A percentile compares a stretch with the other conserved stretches of the same genome.
Evolutionary conservation across 2,329 filamentous ascomycete species (phyloP).

Genomic region (Rhinocladiella similis): DNA sequence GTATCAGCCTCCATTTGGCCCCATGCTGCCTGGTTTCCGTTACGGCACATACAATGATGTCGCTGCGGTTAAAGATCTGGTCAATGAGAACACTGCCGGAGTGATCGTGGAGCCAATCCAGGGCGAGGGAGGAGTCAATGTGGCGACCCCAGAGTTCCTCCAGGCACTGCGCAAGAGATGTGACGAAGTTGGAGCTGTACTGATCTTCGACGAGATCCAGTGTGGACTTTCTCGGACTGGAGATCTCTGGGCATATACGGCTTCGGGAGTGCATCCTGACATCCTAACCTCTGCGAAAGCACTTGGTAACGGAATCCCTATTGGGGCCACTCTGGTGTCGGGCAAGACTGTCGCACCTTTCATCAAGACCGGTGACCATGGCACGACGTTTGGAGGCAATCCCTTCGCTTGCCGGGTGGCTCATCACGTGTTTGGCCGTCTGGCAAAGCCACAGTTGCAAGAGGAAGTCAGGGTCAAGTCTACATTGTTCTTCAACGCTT

Average conservation of each 20-base stretch:
- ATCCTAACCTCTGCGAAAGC: constrained; percentile 94
- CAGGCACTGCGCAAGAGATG: constrained; percentile 79
- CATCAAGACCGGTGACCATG: constrained; percentile 78
- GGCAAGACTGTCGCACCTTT: constrained; percentile 65
- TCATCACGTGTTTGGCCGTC: constrained; percentile 77
- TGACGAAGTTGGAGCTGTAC: constrained; percentile 79
- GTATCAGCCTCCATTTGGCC: constrained; percentile 91
- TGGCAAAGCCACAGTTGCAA: constrained; percentile 72
- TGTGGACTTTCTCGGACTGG: constrained; percentile 89
- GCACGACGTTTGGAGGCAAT: constrained; percentile 92
- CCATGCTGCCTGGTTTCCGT: constrained; percentile 91
- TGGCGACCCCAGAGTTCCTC: constrained; percentile 80
- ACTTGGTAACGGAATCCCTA: constrained; percentile 92
- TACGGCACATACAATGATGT: constrained; percentile 87
- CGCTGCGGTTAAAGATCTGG: constrained; percentile 66
- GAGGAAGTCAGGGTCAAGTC: constrained; percentile 68
- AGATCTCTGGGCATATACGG: constrained; percentile 79
- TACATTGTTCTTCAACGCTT: constrained; percentile 58
- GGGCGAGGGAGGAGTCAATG: constrained; percentile 89
- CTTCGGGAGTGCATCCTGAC: constrained; percentile 74
- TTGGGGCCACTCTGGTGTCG: constrained; percentile 75
- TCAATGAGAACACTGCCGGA: constrained; percentile 84
- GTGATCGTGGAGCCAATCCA: constrained; percentile 98
- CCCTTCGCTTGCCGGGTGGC: constrained; percentile 81
- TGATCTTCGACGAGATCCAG: constrained; percentile 97